Base-by-base conservation (phyloP, 2,329 filamentous ascomycete species). In the Penicillium sp. region DNA sequence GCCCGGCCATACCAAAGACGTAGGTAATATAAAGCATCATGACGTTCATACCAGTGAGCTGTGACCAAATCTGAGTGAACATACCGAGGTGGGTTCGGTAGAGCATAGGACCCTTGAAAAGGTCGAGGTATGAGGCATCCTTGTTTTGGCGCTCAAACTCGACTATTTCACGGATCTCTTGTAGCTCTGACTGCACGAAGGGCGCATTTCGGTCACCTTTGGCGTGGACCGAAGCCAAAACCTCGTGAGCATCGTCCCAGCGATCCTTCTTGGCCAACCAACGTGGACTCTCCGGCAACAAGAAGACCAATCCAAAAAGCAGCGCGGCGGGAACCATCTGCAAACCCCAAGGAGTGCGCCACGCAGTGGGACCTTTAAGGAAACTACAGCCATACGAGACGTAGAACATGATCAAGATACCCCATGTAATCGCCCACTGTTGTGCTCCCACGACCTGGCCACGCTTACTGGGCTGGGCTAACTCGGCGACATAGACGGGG, bases 41-140 rank as follows among this genome's bases (percentile, higher is more conserved):
- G 41, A 85, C 87, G 66, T 90, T 90, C 87, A 89, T 90, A 7
- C 89, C 89, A 0, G 87, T 90, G 29, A 91, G 75, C 70, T 92
- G 89, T 10, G 83, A 86, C 89, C 89, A 89, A 67, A 91, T 87
- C 73, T 91, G 89, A 0, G 82, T 88, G 69, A 89, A 90, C 47
- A 91, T 70, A 59, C 87, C 89, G 62, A 90, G 86, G 63, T 88
- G 81, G 8, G 87, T 89, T 27, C 89, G 83, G 76, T 90, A 89
- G 70, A 91, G 81, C 86, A 90, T 90, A 38, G 79, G 77, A 1
- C 89, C 89, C 66, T 83, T 85, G 74, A 94, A 82, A 1, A 94
- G 82, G 70, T 93, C 89, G 4, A 86, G 66, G 70, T 89, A 91
- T 6, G 84, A 84, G 25, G 90, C 88, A 63, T 91, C 82, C 8